Conservation (phyloP, 208 protist genomes). For the Trypanosoma boissoni region DNA sequence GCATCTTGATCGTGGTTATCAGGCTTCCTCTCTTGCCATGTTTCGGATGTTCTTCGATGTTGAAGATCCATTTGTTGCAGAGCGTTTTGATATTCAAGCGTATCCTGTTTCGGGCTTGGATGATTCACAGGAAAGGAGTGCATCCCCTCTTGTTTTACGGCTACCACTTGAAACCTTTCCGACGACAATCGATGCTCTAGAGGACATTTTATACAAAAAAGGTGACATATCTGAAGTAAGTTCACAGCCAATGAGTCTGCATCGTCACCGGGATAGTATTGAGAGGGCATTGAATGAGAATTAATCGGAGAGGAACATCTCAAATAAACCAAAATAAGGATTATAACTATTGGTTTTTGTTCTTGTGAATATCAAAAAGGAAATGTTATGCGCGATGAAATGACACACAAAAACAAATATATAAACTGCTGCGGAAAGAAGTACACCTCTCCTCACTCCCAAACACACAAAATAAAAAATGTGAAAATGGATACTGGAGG, state of each 20-base stretch:
- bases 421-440: too few relatives aligned
- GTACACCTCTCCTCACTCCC: too few relatives aligned
- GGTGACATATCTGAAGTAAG: background rate
- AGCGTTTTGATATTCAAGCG: constrained; percentile 24
- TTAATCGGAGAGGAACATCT: too few relatives aligned
- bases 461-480: too few relatives aligned
- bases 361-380: too few relatives aligned
- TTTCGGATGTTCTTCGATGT: constrained; percentile 91
- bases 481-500: too few relatives aligned
- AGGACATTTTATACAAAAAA: constrained; percentile 66
- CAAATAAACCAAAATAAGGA: background rate
- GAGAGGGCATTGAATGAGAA: too few relatives aligned
- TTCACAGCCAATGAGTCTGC: background rate
- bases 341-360: background rate
- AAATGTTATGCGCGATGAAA: too few relatives aligned
- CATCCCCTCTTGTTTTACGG: constrained; percentile 62
- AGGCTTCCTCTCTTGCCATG: constrained; percentile 45
- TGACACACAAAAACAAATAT: too few relatives aligned
- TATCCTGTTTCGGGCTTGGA: constrained; percentile 43
- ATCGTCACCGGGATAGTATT: constrained; percentile 7
- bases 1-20: constrained; percentile 78
- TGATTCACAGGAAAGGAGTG: constrained; percentile 12
- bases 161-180: constrained; percentile 55
- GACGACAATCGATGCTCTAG: constrained; percentile 69
- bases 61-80: constrained; percentile 80